Evolutionary conservation across 2,329 filamentous ascomycete species (phyloP).

Genomic region (Fusarium globosum): DNA sequence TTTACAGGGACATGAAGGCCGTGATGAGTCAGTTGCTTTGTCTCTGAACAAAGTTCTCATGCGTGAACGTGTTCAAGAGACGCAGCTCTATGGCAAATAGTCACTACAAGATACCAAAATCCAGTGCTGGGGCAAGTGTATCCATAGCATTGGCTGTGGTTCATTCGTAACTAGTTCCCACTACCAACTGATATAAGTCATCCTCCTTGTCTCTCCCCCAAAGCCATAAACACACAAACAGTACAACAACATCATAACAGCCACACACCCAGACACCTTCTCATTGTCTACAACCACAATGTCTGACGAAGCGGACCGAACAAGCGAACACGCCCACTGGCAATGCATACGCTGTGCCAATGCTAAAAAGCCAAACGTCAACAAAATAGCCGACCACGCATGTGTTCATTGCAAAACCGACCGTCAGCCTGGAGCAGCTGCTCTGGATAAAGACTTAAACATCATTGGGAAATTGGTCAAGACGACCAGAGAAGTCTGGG

Average conservation of each 20-base stretch:
- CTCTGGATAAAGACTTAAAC: accelerated
- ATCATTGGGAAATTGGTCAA: background rate
- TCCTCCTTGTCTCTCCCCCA: accelerated
- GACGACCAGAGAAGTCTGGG: background rate
- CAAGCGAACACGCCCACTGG: background rate
- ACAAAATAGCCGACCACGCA: background rate
- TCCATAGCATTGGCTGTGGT: accelerated
- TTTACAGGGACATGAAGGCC: accelerated
- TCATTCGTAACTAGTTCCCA: accelerated
- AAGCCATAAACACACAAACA: accelerated
- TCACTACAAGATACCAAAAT: accelerated
- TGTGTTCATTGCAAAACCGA: background rate
- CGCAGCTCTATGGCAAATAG: no score
- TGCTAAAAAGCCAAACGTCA: background rate
- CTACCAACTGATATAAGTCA: background rate
- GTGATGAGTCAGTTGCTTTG: no score
- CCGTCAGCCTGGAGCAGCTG: background rate
- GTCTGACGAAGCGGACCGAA: accelerated
- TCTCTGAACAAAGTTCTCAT: no score
- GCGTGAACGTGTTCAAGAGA: background rate
- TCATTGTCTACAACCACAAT: background rate
- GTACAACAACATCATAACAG: no score
- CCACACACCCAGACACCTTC: no score
- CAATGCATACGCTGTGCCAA: background rate
- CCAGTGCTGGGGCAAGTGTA: background rate